Evolutionary conservation across 2,329 filamentous ascomycete species (phyloP).

Genomic region (Xylaria sp.): DNA sequence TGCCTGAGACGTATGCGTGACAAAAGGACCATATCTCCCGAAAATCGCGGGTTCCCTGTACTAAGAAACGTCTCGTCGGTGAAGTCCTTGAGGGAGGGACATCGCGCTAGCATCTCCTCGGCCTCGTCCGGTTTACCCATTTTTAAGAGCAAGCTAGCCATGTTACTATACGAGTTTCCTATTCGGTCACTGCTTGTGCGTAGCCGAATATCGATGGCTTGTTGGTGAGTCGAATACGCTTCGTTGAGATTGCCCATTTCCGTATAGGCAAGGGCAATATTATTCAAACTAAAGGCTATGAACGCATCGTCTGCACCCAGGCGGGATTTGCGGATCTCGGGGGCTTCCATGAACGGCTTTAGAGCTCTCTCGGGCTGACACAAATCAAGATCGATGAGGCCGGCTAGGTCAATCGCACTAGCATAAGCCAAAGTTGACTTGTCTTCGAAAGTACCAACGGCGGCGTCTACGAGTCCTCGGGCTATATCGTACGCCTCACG

Average conservation of each 20-base stretch:
- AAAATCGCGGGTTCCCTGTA: constrained; percentile 46
- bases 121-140: constrained; percentile 50
- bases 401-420: constrained; percentile 46
- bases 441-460: constrained; percentile 42
- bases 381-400: too few species aligned
- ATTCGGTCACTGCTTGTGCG: constrained; percentile 47
- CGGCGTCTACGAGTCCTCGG: constrained; percentile 39
- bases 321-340: too few species aligned
- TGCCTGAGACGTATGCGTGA: constrained; percentile 42
- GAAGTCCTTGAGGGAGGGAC: constrained; percentile 50
- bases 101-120: constrained; percentile 48
- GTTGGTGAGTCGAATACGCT: constrained; percentile 44
- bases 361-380: too few species aligned
- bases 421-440: constrained; percentile 43
- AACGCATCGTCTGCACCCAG: too few species aligned
- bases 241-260: constrained; percentile 47
- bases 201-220: constrained; percentile 48
- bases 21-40: constrained; percentile 44
- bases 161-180: constrained; percentile 53
- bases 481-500: constrained; percentile 45
- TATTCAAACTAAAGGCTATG: too few species aligned
- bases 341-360: too few species aligned
- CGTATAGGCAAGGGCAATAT: constrained; percentile 49
- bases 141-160: constrained; percentile 50
- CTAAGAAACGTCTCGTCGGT: constrained; percentile 52